Evolutionary conservation across 352 stramenopile species (phyloP).

Genomic region (Pythium myriotylum): DNA sequence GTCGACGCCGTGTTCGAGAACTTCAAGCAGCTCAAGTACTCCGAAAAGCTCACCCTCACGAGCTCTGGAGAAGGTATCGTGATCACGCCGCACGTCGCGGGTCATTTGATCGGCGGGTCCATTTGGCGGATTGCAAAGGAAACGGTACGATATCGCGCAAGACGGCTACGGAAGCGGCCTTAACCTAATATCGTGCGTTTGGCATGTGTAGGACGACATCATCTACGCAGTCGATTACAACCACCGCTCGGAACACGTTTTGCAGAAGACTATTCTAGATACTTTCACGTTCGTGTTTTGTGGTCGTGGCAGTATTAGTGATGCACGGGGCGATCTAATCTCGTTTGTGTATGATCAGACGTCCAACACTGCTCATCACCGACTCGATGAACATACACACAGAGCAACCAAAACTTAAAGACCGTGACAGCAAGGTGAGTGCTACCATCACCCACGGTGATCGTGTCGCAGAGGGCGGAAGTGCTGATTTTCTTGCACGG

Average conservation of each 20-base stretch:
- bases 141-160: slow-evolving; percentile 65
- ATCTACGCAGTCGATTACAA: slow-evolving; percentile 93
- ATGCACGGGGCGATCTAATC: too few species aligned
- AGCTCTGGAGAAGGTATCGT: slow-evolving; percentile 87
- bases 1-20: slow-evolving; percentile 93
- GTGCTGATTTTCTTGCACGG: background rate
- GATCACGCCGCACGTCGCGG: slow-evolving; percentile 94
- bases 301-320: background rate
- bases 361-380: slow-evolving; percentile 86
- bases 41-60: slow-evolving; percentile 89
- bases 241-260: slow-evolving; percentile 93
- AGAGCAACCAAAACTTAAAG: slow-evolving; percentile 87
- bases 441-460: background rate
- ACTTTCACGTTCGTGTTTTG: slow-evolving; percentile 81
- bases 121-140: slow-evolving; percentile 96
- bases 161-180: too few species aligned
- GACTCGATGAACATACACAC: slow-evolving; percentile 89
- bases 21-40: slow-evolving; percentile 96
- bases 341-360: slow-evolving; percentile 45
- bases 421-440: slow-evolving; percentile 82
- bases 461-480: background rate
- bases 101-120: slow-evolving; percentile 94
- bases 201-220: slow-evolving; percentile 83
- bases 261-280: slow-evolving; percentile 94
- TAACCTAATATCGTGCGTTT: background rate